Evolutionary conservation across 202 grass and related monocot genomes (phyloP).

Genomic region (Zizania palustris): DNA sequence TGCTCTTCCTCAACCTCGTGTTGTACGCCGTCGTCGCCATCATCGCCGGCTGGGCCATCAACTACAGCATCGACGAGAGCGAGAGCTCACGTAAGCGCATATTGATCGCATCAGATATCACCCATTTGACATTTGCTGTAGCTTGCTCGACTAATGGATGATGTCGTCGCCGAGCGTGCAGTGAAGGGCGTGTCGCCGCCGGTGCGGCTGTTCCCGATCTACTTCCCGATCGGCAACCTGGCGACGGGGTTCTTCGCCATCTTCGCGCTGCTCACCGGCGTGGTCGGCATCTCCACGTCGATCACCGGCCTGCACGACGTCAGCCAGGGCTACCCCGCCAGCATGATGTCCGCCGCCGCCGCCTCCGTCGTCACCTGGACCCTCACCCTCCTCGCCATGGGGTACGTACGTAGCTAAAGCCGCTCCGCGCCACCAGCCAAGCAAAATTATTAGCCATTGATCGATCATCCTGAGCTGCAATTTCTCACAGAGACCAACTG

Average conservation of each 20-base stretch:
- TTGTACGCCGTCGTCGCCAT: conserved; percentile 67
- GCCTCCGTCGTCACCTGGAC: conserved; percentile 67
- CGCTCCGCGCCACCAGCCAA: neutral
- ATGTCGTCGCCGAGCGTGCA: conserved; percentile 18
- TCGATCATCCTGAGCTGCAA: neutral
- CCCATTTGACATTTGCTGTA: no score
- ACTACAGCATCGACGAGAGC: conserved; percentile 85
- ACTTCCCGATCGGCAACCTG: conserved; percentile 94
- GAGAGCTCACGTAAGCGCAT: conserved; percentile 46
- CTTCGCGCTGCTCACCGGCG: conserved; percentile 67
- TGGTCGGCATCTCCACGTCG: conserved; percentile 79
- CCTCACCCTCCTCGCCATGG: conserved; percentile 90
- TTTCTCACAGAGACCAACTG: neutral
- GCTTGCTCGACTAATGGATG: no score
- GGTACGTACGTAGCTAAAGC: conserved; percentile 52
- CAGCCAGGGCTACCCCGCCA: conserved; percentile 32
- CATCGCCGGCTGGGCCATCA: conserved; percentile 90
- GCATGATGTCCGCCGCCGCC: conserved; percentile 69
- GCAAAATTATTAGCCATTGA: no score
- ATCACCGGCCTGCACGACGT: conserved; percentile 81
- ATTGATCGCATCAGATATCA: neutral
- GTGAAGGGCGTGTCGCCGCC: conserved; percentile 47
- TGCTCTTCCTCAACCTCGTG: conserved; percentile 89
- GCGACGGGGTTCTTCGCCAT: conserved; percentile 96
- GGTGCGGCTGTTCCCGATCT: conserved; percentile 85